Conservation (phyloP, 106 monocot genomes). For the Allium sativum region DNA sequence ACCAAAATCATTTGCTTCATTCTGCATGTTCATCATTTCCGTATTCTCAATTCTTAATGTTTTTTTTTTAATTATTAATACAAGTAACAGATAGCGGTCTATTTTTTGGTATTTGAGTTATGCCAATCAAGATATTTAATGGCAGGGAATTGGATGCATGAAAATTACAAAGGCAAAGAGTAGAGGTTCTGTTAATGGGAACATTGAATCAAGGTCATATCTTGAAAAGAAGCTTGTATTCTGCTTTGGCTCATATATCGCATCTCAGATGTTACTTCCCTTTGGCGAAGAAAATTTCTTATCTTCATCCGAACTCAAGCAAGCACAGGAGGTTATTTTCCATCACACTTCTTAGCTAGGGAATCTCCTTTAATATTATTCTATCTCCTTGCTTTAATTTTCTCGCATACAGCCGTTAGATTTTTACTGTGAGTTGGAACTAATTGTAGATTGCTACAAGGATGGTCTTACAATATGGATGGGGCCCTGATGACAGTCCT, state of each 20-base stretch:
- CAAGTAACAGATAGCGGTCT: no score
- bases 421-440: not conserved
- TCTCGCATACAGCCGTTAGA: not conserved
- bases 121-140: not conserved
- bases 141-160: conserved; percentile 84
- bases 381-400: not conserved
- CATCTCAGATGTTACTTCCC: conserved; percentile 65
- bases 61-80: no score
- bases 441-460: conserved; percentile 71
- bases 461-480: conserved; percentile 93
- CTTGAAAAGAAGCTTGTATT: conserved; percentile 86
- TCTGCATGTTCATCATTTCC: no score
- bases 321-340: conserved; percentile 67
- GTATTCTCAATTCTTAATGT: no score
- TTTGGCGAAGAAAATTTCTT: conserved; percentile 85
- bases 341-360: not conserved
- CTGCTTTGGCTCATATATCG: conserved; percentile 77
- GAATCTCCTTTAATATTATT: not conserved
- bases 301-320: conserved; percentile 66
- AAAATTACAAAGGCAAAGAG: conserved; percentile 64
- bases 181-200: conserved; percentile 62
- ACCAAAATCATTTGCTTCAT: no score
- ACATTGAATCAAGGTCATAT: conserved; percentile 76
- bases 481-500: conserved; percentile 92
- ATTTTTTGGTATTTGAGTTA: not conserved